Base-by-base conservation (phyloP, 495 filamentous ascomycete genomes). In the Aspergillus heteromorphus region DNA sequence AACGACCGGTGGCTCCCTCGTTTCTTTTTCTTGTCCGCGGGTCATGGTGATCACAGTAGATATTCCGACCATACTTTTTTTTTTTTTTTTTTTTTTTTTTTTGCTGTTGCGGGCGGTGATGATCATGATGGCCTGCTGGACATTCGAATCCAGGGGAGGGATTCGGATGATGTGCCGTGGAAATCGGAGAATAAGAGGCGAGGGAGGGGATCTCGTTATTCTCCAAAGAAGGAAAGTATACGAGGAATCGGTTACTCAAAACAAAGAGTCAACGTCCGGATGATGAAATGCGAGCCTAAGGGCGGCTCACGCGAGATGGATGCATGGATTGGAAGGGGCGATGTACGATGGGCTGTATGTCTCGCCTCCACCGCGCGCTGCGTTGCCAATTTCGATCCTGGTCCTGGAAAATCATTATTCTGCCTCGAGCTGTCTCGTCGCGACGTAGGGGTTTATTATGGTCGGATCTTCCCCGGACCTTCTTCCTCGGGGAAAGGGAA, bases 321-420 rank as follows among this genome's bases (percentile, higher is more conserved):
- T 27, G 23, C 23, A 27, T 27, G 23, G 23, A 27, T 27, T 27
- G 23, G 23, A 7, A 27, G 3, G 23, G 23, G 18, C 6, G 19
- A 30, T 47, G 43, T 47, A 23, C 43, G 23, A 47, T 47, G 43
- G 23, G 25, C 23, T 47, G 43, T 47, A 47, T 47, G 43, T 47
- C 43, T 47, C 43, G 43, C 43, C 43, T 47, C 19, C 43, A 27
- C 16, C 7, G 25, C 43, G 25, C 43, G 23, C 23, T 11, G 14
- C 11, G 23, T 29, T n/a, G 6, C 20, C 16, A 13, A 19, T 21
- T 10, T 6, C 17, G n/a, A 43, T 43, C 7, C 23, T 27, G 23
- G 23, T 4, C 23, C 23, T 27, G 23, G 23, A 27, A 27, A 3
- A 3, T 7, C 23, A 27, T 27, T 27, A 27, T 4, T 27, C 23